Base-by-base conservation (phyloP, 208 protist species). In the Spongospora subterranea region DNA sequence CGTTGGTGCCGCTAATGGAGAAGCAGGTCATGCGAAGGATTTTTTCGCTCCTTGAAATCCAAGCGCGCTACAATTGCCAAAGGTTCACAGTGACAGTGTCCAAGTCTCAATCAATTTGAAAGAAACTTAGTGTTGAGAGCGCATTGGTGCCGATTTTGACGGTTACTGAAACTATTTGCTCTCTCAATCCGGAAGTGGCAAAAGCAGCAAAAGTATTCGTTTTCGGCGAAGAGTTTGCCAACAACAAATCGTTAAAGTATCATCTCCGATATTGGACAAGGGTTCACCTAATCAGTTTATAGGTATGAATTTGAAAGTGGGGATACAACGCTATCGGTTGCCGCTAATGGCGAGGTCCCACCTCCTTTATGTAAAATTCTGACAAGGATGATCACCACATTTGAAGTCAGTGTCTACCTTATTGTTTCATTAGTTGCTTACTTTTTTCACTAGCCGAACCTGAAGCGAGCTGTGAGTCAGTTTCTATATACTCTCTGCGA, bases 401-500 rank as follows among this genome's bases (percentile, higher is more conserved):
- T 82, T n/a, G 35, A 82, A 20, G 71, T 82, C 6, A 82, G 71
- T 20, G 6, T 6, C 6, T 43, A 20, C 17, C 17, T 35, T 82
- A 39, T n/a, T 82, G 71, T 82, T 6, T n/a, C 71, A n/a, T 40
- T 82, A 82, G 35, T 35, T 35, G n/a, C 35, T 35, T 6, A 43
- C 35, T 6, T 82, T 82, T n/a, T 20, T 35, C 6, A 43, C 6
- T 43, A 82, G 71, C 71, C 71, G 35, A 45, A 6, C 13, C 40
- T 82, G 17, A 82, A 82, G 40, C 17, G n/a, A n/a, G 71, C 71
- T 35, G 71, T 82, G 13, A 82, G 71, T n/a, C 35, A 35, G 71
- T 82, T 82, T 35, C 71, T 82, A n/a, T 82, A 40, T 43, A 82
- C 71, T 6, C 6, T 82, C 71, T 82, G 71, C n/a, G 71, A 43